Evolutionary conservation across 352 stramenopile species (phyloP).

Genomic region (Blastocystis sp.): DNA sequence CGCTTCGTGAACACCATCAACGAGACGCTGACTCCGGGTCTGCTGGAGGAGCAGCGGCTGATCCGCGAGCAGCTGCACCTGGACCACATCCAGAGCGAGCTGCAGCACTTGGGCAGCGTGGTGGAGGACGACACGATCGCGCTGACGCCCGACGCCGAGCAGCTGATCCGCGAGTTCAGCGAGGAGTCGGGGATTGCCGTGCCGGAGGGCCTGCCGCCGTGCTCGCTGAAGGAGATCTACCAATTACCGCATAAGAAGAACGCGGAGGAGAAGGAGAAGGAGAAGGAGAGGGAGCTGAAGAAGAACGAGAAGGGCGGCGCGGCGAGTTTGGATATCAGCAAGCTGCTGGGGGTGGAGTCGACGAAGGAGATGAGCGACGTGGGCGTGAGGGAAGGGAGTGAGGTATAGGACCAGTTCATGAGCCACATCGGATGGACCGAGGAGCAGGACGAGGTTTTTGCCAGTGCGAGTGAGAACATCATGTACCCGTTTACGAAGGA

Average conservation of each 20-base stretch:
- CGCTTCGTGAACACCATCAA: slow-evolving; percentile 26
- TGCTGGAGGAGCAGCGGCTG: slow-evolving; percentile 20
- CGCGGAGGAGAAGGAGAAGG: slow-evolving; percentile 1
- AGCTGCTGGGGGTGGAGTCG: slow-evolving; percentile 9
- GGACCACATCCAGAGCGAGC: slow-evolving; percentile 45
- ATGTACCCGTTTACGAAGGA: slow-evolving; percentile 47
- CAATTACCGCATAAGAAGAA: slow-evolving; percentile 64
- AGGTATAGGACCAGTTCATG: slow-evolving; percentile 44
- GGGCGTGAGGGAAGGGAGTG: not conserved
- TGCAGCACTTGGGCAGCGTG: slow-evolving; percentile 48
- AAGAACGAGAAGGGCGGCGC: too few relatives aligned
- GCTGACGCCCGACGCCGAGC: slow-evolving; percentile 37
- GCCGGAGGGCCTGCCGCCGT: slow-evolving; percentile 22
- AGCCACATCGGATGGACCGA: slow-evolving; percentile 50
- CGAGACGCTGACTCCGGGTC: not conserved
- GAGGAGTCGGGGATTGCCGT: slow-evolving; percentile 30
- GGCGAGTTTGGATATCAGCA: slow-evolving; percentile 31
- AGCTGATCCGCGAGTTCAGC: slow-evolving; percentile 33
- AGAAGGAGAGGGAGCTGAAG: slow-evolving; percentile 6
- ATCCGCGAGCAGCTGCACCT: slow-evolving; percentile 47
- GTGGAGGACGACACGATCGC: slow-evolving; percentile 49
- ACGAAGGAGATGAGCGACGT: slow-evolving; percentile 45
- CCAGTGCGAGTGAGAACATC: slow-evolving; percentile 44
- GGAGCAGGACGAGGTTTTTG: not conserved
- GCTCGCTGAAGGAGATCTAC: slow-evolving; percentile 66